Evolutionary conservation across 192 early-diverging fungal species (phyloP).

Genomic region (Coemansia sp.): DNA sequence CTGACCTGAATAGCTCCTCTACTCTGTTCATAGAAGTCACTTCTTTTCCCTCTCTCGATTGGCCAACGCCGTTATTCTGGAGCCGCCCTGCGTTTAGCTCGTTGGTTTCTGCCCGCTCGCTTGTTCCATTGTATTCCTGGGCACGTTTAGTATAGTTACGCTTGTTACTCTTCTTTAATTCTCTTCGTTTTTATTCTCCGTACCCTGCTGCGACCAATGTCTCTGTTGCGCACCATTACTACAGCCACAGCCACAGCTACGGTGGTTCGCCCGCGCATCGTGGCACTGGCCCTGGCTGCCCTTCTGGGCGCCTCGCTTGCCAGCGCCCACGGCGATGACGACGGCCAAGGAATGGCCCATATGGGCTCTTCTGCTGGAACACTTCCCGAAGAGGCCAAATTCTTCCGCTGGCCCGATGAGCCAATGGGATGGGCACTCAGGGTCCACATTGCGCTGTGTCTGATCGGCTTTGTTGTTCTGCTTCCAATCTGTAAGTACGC

Average conservation of each 20-base stretch:
- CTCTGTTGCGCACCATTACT: not conserved
- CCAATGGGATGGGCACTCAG: slow-evolving; percentile 47
- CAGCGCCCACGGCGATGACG: slow-evolving; percentile 17
- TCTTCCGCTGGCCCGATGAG: slow-evolving; percentile 38
- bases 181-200: not conserved
- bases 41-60: too few species aligned
- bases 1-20: not conserved
- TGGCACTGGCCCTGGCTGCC: slow-evolving; percentile 1
- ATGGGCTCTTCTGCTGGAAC: slow-evolving; percentile 2
- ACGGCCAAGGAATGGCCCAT: slow-evolving; percentile 1
- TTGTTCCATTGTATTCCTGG: too few species aligned
- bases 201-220: not conserved
- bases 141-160: too few species aligned
- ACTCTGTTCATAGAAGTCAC: not conserved
- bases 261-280: not conserved
- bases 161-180: not conserved
- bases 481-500: slow-evolving; percentile 44
- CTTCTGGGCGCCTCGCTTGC: slow-evolving; percentile 7
- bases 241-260: too few species aligned
- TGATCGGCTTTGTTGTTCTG: slow-evolving; percentile 30
- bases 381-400: slow-evolving; percentile 36
- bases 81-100: too few species aligned
- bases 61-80: too few species aligned
- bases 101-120: too few species aligned
- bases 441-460: slow-evolving; percentile 30